Base-by-base conservation (phyloP, 495 filamentous ascomycete species). In the Immersiella caudata region DNA sequence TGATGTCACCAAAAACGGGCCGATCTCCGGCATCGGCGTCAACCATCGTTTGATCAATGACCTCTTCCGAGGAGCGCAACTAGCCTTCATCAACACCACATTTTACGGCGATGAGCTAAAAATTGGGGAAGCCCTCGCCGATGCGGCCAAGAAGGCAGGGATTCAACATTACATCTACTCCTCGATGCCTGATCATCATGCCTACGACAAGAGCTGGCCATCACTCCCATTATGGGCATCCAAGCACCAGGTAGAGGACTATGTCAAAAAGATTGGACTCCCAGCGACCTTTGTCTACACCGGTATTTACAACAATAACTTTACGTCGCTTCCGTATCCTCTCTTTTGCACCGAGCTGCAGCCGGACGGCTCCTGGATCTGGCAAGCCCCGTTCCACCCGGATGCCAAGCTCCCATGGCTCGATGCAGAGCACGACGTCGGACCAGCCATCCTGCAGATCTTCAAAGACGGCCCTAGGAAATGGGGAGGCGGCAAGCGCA, bases 231-330 rank as follows among this genome's bases (percentile, higher is more conserved):
- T 97, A 62, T 99, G 95, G 95, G 88, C 91, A 4, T 87, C 90
- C 66, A 99, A 99, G 78, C 91, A 93, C 75, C 88, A 91, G 20
- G 89, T 97, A 46, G 95, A 97, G 80, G 90, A 93, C 62, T 97
- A 97, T 75, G 85, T 97, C 55, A 89, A 91, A 27, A 88, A 93
- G 75, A 85, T 96, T 55, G 91, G 87, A 2, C 80, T 97, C 8
- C 92, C 93, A 0, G 87, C 93, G 1, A 97, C 94, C 8, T 97
- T 97, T 70, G 88, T 97, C 68, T 98, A 97, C 76, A 91, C 93
- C 29, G 95, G 95, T 50, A 97, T 97, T 70, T 99, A 98, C 82
- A 97, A 97, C 80, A 98, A 99, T 78, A 99, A 99, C 77, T 99
- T 99, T 80, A 97, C 94, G 11, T 93, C 90, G 66, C 84, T 97